Conservation (phyloP, 805 yeast genomes). For the Nakazawaea peltata region DNA sequence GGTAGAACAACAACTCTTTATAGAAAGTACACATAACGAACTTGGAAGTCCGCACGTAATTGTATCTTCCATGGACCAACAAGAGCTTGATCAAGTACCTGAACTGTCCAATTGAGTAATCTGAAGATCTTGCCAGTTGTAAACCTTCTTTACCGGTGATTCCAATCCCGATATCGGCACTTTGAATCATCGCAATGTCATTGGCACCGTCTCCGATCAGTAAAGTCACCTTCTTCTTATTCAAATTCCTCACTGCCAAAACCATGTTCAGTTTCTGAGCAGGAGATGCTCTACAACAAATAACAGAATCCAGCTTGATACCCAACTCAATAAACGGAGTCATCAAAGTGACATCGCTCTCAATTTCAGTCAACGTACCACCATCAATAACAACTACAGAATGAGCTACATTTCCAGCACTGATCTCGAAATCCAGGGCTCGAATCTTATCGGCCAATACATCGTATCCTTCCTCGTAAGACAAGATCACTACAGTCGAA, state of each 20-base stretch:
- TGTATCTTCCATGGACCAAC: conserved; percentile 93
- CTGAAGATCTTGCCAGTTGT: conserved; percentile 94
- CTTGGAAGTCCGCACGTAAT: conserved; percentile 84
- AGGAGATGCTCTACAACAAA: conserved; percentile 95
- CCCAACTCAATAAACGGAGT: conserved; percentile 79
- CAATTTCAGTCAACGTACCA: conserved; percentile 67
- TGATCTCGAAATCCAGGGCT: conserved; percentile 68
- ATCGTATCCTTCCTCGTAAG: conserved; percentile 29
- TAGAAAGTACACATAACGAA: conserved; percentile 91
- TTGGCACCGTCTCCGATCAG: conserved; percentile 99
- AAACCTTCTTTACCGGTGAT: conserved; percentile 96
- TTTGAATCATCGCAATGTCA: conserved; percentile 98
- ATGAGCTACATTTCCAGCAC: conserved; percentile 76
- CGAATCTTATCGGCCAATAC: conserved; percentile 60
- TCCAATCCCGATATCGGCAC: conserved; percentile 97
- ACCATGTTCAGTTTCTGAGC: conserved; percentile 94
- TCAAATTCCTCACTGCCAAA: conserved; percentile 61
- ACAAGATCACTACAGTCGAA: conserved; percentile 74
- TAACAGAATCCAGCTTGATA: conserved; percentile 80
- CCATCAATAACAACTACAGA: conserved; percentile 95
- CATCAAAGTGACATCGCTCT: conserved; percentile 63
- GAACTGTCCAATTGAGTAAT: conserved; percentile 93
- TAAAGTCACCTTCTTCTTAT: conserved; percentile 67
- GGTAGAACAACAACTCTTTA: conserved; percentile 84
- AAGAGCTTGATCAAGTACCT: conserved; percentile 73